A percentile compares a stretch with the other conserved stretches of the same genome.
phyloP scores from a whole-genome alignment of 225 moss, liverwort and hornwort genomes.

The Sphagnum contortum region DNA sequence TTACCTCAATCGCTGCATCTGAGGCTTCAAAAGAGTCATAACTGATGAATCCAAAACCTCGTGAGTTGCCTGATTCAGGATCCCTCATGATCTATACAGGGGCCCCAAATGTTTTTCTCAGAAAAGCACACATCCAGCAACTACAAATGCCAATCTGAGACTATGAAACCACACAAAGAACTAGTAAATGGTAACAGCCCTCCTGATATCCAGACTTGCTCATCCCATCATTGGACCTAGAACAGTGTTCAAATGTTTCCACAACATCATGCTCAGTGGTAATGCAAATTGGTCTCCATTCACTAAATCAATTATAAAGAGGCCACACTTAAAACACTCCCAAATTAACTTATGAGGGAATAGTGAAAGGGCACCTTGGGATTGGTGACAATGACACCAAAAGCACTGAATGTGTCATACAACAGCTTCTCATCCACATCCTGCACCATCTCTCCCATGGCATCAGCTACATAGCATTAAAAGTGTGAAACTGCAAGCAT shows the following conservation, averaged over 20 bases:
- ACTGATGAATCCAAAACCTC: constrained; percentile 97
- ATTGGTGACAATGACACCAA: constrained; percentile 96
- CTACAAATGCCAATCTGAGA: background rate
- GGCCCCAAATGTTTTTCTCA: background rate
- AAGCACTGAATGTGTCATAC: constrained; percentile 95
- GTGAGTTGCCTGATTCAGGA: constrained; percentile 97
- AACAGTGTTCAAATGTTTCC: background rate
- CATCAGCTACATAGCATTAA: background rate
- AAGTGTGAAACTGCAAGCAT: too few relatives aligned
- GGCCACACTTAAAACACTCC: too few relatives aligned
- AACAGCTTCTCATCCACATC: constrained; percentile 97
- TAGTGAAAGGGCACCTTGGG: constrained; percentile 53
- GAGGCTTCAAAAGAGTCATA: constrained; percentile 99
- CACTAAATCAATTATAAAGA: too few relatives aligned
- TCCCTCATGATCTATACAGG: constrained; percentile 85
- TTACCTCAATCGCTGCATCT: constrained; percentile 94
- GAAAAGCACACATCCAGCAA: background rate
- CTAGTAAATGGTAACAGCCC: too few relatives aligned
- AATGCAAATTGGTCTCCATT: too few relatives aligned
- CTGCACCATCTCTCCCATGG: constrained; percentile 22
- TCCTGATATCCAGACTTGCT: background rate
- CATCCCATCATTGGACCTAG: background rate
- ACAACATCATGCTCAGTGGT: too few relatives aligned
- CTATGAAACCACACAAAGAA: background rate
- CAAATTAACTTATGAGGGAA: too few relatives aligned